Conservation (phyloP, 2,329 filamentous ascomycete genomes). For the Didymellaceae sp. region DNA sequence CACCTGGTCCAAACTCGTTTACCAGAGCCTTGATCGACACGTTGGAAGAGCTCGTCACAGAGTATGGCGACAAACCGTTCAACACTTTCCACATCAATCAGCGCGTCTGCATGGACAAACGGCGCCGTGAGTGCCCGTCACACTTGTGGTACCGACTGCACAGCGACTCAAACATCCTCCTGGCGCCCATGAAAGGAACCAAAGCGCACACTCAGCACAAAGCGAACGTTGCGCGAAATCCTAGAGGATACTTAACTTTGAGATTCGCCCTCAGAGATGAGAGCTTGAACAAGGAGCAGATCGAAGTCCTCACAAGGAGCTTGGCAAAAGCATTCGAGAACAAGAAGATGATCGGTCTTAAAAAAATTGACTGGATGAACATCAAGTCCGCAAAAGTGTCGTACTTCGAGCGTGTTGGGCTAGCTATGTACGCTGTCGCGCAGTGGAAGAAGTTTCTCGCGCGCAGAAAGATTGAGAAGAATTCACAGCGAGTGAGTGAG, state of each 20-base stretch:
- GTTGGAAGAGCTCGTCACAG: constrained; percentile 28
- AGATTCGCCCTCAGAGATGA: constrained; percentile 39
- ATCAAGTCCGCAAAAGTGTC: constrained; percentile 33
- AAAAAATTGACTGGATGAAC: constrained; percentile 42
- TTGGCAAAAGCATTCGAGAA: constrained; percentile 39
- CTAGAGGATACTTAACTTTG: constrained; percentile 41
- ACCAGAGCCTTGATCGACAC: constrained; percentile 45
- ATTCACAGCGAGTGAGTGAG: constrained; percentile 4
- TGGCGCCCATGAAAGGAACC: constrained; percentile 35
- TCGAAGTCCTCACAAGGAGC: constrained; percentile 37
- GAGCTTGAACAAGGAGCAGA: constrained; percentile 35
- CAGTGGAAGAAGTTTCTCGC: constrained; percentile 41
- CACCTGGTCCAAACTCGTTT: constrained; percentile 41
- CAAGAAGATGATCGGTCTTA: constrained; percentile 33
- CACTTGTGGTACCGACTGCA: constrained; percentile 34
- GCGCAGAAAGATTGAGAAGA: constrained; percentile 23
- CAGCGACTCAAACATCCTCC: constrained; percentile 41
- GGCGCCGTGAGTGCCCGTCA: constrained; percentile 38
- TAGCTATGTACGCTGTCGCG: constrained; percentile 32
- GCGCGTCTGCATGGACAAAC: constrained; percentile 33
- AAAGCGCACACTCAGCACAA: constrained; percentile 14
- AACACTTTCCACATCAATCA: constrained; percentile 40
- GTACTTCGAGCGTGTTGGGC: constrained; percentile 35
- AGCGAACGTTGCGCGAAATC: constrained; percentile 15
- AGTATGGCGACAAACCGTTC: constrained; percentile 34